A percentile compares a stretch with the other conserved stretches of the same genome.
These are phyloP conservation scores for Neofusicoccum sp. DNA, from an alignment of 2,329 filamentous ascomycete genomes.

Conservation along the genomic window DNA sequence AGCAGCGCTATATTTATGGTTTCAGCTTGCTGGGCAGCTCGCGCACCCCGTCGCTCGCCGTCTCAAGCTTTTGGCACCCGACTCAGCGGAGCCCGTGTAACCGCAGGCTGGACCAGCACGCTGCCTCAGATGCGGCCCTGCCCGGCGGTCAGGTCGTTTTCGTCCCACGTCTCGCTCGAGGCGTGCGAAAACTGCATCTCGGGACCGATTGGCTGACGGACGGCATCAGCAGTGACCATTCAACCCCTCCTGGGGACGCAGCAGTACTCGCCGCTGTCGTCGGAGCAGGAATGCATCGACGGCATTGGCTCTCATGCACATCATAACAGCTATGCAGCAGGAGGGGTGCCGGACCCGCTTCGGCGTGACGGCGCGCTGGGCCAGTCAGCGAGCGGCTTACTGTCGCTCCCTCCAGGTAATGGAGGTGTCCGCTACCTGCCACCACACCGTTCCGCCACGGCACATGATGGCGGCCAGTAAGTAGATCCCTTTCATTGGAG, in stretches of 20 bases:
- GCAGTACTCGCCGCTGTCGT: constrained; percentile 40
- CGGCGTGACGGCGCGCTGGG: constrained; percentile 54
- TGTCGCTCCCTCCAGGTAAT: constrained; percentile 50
- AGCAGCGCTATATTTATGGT: constrained; percentile 21
- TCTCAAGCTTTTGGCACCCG: constrained; percentile 29
- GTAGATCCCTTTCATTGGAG: constrained; percentile 48
- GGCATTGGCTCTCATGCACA: constrained; percentile 49
- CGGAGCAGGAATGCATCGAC: constrained; percentile 51
- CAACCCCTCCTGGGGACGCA: constrained; percentile 47
- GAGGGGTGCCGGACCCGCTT: constrained; percentile 49
- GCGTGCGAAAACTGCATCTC: constrained; percentile 31
- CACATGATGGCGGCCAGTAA: constrained; percentile 56
- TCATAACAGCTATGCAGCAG: constrained; percentile 45
- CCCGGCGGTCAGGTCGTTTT: constrained; percentile 30
- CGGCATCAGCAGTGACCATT: constrained; percentile 43
- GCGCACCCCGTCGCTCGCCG: constrained; percentile 4
- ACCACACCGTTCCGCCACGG: constrained; percentile 48
- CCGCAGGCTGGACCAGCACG: constrained; percentile 35
- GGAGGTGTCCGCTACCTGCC: constrained; percentile 53
- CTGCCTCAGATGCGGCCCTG: constrained; percentile 20
- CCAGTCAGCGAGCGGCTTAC: constrained; percentile 48
- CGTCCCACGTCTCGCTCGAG: constrained; percentile 39
- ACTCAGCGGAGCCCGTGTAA: constrained; percentile 39
- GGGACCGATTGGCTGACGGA: constrained; percentile 45
- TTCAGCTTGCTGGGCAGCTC: constrained; percentile 7